Evolutionary conservation across 2,329 filamentous ascomycete species (phyloP).

Genomic region (Fusarium sp.): DNA sequence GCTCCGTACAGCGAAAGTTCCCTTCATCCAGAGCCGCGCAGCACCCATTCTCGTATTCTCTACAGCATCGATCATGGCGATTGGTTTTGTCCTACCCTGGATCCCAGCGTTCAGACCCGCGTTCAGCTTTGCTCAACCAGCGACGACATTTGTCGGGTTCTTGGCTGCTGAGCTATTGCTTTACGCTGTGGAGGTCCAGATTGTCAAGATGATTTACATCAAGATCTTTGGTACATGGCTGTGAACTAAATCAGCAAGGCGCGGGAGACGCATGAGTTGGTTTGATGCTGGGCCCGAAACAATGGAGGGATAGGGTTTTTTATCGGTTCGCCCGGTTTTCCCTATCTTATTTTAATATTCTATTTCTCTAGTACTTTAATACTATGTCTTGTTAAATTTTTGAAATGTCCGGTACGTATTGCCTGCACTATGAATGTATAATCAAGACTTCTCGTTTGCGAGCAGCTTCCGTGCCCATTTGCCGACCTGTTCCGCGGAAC

Average conservation of each 20-base stretch:
- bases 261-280: too few species aligned
- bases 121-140: neutral
- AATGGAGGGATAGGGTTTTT: neutral
- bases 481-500: slow-evolving; percentile 6
- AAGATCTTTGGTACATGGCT: neutral
- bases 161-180: neutral
- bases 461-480: neutral
- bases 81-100: neutral
- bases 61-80: neutral
- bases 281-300: too few species aligned
- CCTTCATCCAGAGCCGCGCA: neutral
- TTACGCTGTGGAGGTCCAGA: neutral
- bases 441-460: too few species aligned
- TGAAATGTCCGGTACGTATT: too few species aligned
- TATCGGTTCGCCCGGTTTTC: neutral
- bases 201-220: neutral
- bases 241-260: too few species aligned
- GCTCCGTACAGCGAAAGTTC: neutral
- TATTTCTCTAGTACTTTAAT: too few species aligned
- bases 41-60: neutral
- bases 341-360: neutral
- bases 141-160: neutral
- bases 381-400: too few species aligned
- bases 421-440: too few species aligned
- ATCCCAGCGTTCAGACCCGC: neutral